Base-by-base conservation (phyloP, 495 filamentous ascomycete species). In the Aspergillus incahuasiensis region DNA sequence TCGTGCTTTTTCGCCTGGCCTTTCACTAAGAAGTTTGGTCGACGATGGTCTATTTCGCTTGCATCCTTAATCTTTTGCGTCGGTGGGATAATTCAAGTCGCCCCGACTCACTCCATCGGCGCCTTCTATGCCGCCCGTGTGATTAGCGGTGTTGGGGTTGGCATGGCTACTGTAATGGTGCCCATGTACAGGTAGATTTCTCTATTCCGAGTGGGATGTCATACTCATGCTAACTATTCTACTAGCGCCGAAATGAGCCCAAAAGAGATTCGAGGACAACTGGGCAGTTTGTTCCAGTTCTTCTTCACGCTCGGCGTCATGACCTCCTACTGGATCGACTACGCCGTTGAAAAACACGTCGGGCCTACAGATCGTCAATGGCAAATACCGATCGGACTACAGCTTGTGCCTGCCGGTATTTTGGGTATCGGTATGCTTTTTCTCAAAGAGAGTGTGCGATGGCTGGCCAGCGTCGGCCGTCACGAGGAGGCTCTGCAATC, bases 131-230 rank as follows among this genome's bases (percentile, higher is more conserved):
- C 69, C 6, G 74, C 69, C 4, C 68, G 81, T 38, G 68, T 82
- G 6, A 67, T 84, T n/a, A 70, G 74, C 1, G 81, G 81, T 21
- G 56, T 85, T 12, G 82, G 81, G 6, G 72, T 84, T 19, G 82
- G 82, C 12, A 74, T 66, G 19, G 74, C 76, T 3, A 80, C 78
- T 0, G 76, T 79, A 0, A 74, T 80, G 13, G 76, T 82, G 0
- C 81, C 82, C 8, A 79, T 80, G 62, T 82, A 74, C 55, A 75
- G 68, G 35, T 46, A 28, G n/a, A 15, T 30, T 15, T 9, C 4
- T 3, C 1, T n/a, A n/a, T n/a, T n/a, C n/a, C n/a, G n/a, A n/a
- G n/a, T n/a, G n/a, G n/a, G n/a, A n/a, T n/a, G n/a, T n/a, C n/a
- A n/a, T n/a, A n/a, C n/a, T n/a, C n/a, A n/a, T n/a, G n/a, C n/a